These are phyloP conservation scores for Picea abies DNA, from an alignment of 83 land plant genomes.

Conservation along the genomic window DNA sequence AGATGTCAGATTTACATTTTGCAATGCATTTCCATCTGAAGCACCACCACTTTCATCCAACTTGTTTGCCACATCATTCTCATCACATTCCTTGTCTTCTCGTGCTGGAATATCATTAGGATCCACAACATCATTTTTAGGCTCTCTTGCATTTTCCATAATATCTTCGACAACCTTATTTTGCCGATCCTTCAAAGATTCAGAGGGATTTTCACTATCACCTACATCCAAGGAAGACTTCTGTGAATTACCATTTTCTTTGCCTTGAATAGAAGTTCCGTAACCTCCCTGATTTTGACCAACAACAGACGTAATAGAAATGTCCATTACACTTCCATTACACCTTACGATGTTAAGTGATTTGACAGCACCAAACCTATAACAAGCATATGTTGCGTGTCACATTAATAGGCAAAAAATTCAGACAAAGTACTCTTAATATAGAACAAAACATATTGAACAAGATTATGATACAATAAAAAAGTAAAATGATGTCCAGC, in stretches of 20 bases:
- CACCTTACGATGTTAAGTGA: slow-evolving; percentile 66
- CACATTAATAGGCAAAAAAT: background rate
- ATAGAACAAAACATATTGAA: too few species aligned
- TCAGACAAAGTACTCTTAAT: background rate
- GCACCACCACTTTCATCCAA: background rate
- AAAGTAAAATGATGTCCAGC: background rate
- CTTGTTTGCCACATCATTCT: slow-evolving; percentile 2
- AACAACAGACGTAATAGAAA: background rate
- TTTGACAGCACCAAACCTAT: slow-evolving; percentile 92
- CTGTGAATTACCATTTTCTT: background rate
- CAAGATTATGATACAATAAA: background rate
- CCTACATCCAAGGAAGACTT: background rate
- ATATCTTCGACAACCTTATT: background rate
- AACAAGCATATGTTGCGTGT: background rate
- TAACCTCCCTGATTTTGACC: background rate
- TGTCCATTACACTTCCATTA: background rate
- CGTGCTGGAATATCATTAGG: background rate
- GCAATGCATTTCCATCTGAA: background rate
- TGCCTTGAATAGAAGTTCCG: background rate
- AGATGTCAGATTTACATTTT: background rate
- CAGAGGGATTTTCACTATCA: background rate
- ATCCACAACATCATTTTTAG: background rate
- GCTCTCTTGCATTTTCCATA: slow-evolving; percentile 10
- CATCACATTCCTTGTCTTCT: slow-evolving; percentile 1
- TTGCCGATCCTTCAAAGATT: background rate